Conservation (phyloP, 2,329 filamentous ascomycete species). For the Aspergillus quadrilineatus region DNA sequence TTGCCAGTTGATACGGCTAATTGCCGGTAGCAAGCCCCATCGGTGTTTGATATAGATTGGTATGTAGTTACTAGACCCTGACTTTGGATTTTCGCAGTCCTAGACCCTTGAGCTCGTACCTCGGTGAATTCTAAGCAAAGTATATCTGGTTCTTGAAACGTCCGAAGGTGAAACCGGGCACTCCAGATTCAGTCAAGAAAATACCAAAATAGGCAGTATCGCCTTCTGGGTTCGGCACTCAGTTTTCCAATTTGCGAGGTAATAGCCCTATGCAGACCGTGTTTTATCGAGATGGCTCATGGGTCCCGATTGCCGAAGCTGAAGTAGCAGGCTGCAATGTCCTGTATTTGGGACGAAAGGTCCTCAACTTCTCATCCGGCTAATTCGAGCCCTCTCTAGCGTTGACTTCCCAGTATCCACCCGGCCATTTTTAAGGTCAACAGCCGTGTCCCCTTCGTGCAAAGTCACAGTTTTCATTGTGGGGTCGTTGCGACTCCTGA, state of each 20-base stretch:
- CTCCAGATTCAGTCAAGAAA: neutral
- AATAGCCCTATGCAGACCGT: neutral
- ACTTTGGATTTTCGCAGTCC: neutral
- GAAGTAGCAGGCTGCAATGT: too few relatives aligned
- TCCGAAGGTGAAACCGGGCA: neutral
- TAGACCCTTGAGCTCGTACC: neutral
- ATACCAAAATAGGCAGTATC: neutral
- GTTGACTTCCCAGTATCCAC: too few relatives aligned
- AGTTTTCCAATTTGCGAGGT: neutral
- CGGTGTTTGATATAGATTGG: neutral
- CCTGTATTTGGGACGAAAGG: too few relatives aligned
- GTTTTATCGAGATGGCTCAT: neutral
- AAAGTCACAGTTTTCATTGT: neutral
- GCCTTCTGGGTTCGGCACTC: neutral
- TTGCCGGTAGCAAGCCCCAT: neutral
- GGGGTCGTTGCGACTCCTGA: neutral
- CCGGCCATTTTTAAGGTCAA: too few relatives aligned
- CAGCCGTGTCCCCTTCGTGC: neutral
- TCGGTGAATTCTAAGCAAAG: neutral
- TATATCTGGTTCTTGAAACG: neutral
- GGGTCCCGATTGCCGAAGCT: neutral
- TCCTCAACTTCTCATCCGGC: too few relatives aligned
- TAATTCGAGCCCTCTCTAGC: too few relatives aligned
- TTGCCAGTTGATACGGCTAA: neutral
- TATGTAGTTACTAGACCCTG: neutral